phyloP scores from a whole-genome alignment of 1,284 basidiomycete genomes.

The Kwoniella shivajii region DNA sequence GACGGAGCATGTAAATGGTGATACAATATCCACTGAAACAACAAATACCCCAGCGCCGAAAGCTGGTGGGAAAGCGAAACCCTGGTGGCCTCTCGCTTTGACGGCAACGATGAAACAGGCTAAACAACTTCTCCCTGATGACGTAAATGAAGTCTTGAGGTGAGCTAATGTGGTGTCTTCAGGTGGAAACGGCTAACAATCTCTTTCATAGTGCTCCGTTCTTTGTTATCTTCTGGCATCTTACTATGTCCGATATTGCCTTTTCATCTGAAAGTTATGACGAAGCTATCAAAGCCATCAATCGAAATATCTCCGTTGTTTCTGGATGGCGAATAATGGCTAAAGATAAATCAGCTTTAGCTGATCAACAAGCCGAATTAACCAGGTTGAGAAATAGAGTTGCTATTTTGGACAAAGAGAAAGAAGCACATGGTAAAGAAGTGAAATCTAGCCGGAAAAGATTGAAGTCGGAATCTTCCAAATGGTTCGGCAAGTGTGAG shows the following conservation, averaged over 20 bases:
- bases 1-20: slow-evolving; percentile 8
- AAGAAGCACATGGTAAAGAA: slow-evolving; percentile 37
- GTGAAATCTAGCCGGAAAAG: slow-evolving; percentile 70
- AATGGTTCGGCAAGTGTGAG: slow-evolving; percentile 83
- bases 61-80: slow-evolving; percentile 9
- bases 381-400: slow-evolving; percentile 31
- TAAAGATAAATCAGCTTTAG: slow-evolving; percentile 13
- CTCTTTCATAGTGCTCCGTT: slow-evolving; percentile 69
- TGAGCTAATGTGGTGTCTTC: slow-evolving; percentile 1
- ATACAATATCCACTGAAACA: background rate
- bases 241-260: slow-evolving; percentile 82
- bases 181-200: background rate
- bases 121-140: slow-evolving; percentile 24
- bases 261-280: slow-evolving; percentile 60
- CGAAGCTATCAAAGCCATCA: slow-evolving; percentile 51
- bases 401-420: slow-evolving; percentile 40
- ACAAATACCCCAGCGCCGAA: slow-evolving; percentile 19
- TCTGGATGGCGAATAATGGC: slow-evolving; percentile 31
- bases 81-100: slow-evolving; percentile 41
- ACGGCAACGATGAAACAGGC: slow-evolving; percentile 38
- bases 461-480: slow-evolving; percentile 73
- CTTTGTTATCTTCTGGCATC: slow-evolving; percentile 92
- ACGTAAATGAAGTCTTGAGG: slow-evolving; percentile 34
- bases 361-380: slow-evolving; percentile 32
- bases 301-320: slow-evolving; percentile 46